phyloP scores from a whole-genome alignment of 352 stramenopile species.

The Phytophthora agathidicida region DNA sequence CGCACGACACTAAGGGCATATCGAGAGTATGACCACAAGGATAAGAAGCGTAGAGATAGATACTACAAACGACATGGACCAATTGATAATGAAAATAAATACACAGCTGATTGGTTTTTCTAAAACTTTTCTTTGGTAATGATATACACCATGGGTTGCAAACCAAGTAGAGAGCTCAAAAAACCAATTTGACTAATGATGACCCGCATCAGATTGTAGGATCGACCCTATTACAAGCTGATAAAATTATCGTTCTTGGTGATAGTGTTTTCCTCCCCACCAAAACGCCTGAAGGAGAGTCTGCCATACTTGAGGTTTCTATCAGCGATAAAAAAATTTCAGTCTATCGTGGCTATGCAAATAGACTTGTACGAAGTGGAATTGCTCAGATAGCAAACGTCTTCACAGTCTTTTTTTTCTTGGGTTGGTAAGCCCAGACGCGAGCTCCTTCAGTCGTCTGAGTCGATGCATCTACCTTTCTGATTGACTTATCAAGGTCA shows the following conservation, averaged over 20 bases:
- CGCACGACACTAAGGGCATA: no score
- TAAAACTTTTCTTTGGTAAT: slow-evolving; percentile 13
- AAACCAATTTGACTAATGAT: slow-evolving; percentile 11
- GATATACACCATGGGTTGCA: slow-evolving; percentile 20
- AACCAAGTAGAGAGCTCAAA: slow-evolving; percentile 17
- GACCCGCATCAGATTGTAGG: slow-evolving; percentile 7
- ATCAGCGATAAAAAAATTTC: slow-evolving; percentile 20
- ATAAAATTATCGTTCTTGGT: slow-evolving; percentile 9
- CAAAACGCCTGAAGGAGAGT: slow-evolving; percentile 2
- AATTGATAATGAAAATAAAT: no score
- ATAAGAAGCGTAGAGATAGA: no score
- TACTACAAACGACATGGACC: no score
- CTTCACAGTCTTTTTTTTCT: slow-evolving; percentile 21
- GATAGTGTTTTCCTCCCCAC: slow-evolving; percentile 11
- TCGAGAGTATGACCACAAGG: no score
- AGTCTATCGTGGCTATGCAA: slow-evolving; percentile 9
- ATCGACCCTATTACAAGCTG: background rate
- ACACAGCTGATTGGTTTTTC: no score
- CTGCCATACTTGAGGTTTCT: slow-evolving; percentile 16
- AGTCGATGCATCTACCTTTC: slow-evolving; percentile 15
- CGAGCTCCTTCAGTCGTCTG: slow-evolving; percentile 11
- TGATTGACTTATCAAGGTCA: slow-evolving; percentile 12
- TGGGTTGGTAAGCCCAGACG: slow-evolving; percentile 15
- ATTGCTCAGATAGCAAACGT: slow-evolving; percentile 16
- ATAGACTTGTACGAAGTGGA: slow-evolving; percentile 7